Evolutionary conservation across 2,329 filamentous ascomycete genomes (phyloP), one percentile per base, ranked within the genome.

Genomic region (Ophiostoma populinum): DNA sequence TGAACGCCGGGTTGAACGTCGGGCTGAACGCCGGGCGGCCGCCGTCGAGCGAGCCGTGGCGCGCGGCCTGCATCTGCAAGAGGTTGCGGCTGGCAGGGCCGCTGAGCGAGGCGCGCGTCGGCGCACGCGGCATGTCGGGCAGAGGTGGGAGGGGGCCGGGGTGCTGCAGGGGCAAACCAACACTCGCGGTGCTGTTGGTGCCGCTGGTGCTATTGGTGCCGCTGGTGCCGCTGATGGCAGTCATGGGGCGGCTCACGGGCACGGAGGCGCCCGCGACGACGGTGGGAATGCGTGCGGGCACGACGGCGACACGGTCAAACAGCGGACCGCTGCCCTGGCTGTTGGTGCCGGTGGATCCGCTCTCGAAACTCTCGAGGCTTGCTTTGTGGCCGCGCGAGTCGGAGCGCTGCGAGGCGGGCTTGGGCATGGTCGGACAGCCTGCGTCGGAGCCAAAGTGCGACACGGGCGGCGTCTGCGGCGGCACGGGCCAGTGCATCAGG

Each of bases 391-490:
- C n/a, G 25, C 29, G 25, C 17, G 13, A 13, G 25, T 19, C 19
- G 19, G 10, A 15, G 20, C 7, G 10, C 24, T 19, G 5, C 9
- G 7, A 1, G 36, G 19, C 10, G 25, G 20, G 20, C 35, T 24
- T 2, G 19, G 28, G 8, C 21, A n/a, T n/a, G n/a, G n/a, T n/a
- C 24, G 1, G 29, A 15, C 16, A 13, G 20, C 4, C 16, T 12
- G 10, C 30, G 21, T 31, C 29, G 9, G 33, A 22, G 24, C 31
- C 9, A 3, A 16, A 24, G 3, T 34, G 31, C 26, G 43, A 43
- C 11, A 35, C 13, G 13, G 41, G 38, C 27, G 43, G 42, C 30
- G 40, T 42, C 18, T 42, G 35, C 16, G 42, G 42, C 34, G 42
- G 42, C 32, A 44, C 39, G 1, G 43, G 42, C 42, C 40, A 43